phyloP scores from a whole-genome alignment of 192 early-diverging fungal species.

The Linnemannia hyalina region DNA sequence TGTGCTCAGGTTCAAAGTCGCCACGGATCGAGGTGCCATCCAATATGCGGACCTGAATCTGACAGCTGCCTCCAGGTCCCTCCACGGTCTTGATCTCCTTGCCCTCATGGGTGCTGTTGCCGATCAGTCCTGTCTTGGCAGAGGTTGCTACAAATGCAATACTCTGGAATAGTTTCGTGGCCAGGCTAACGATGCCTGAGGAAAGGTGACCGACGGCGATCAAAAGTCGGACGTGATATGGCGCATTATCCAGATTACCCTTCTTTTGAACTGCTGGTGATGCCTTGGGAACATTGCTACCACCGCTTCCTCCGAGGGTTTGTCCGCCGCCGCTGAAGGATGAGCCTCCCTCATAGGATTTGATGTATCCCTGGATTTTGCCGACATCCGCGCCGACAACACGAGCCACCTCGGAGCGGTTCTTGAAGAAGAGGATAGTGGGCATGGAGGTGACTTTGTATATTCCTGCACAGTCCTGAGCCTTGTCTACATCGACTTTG shows the following conservation, averaged over 20 bases:
- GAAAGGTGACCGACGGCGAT: conserved; percentile 40
- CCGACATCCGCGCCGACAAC: conserved; percentile 40
- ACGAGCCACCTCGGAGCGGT: conserved; percentile 41
- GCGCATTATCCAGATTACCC: conserved; percentile 14
- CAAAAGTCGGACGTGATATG: conserved; percentile 39
- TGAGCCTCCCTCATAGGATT: conserved; percentile 38
- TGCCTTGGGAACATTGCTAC: not conserved
- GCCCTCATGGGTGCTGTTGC: not conserved
- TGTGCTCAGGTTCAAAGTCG: conserved; percentile 45
- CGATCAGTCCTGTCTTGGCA: conserved; percentile 46
- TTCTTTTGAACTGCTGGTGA: not conserved
- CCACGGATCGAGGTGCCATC: conserved; percentile 45
- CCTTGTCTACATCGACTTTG: conserved; percentile 44
- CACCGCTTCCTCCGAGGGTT: conserved; percentile 26
- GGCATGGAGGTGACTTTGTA: conserved; percentile 41
- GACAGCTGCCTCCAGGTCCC: conserved; percentile 45
- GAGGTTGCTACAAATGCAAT: conserved; percentile 20
- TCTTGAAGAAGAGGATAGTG: conserved; percentile 49
- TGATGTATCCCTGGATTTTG: conserved; percentile 45
- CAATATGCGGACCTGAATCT: conserved; percentile 44
- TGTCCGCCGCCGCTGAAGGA: conserved; percentile 50
- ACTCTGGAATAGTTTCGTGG: conserved; percentile 11
- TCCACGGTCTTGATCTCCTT: conserved; percentile 30
- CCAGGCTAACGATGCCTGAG: conserved; percentile 29
- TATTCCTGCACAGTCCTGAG: conserved; percentile 36